Percentiles rank a stretch among this genome's conserved stretches.
phyloP scores from a whole-genome alignment of 192 early-diverging fungal species.

The Phycomyces nitens region DNA sequence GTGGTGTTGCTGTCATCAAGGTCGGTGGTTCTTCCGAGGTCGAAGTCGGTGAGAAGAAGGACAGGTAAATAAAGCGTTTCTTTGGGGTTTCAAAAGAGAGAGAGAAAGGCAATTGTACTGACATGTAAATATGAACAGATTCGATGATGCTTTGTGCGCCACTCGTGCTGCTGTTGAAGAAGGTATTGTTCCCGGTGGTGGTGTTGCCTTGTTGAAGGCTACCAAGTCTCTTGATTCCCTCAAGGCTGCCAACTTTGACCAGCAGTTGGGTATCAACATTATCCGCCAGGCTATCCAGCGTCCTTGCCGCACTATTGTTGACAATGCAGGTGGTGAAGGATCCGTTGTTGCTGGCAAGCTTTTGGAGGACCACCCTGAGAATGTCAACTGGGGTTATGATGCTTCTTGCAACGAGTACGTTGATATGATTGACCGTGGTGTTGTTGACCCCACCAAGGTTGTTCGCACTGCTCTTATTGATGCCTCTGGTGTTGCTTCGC shows the following conservation, averaged over 20 bases:
- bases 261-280: conserved; percentile 96
- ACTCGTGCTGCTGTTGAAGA: conserved; percentile 99
- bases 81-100: too few species aligned
- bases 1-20: conserved; percentile 99
- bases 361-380: conserved; percentile 68
- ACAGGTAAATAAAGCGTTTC: conserved; percentile 43
- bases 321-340: conserved; percentile 98
- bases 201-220: conserved; percentile 96
- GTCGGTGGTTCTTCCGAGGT: conserved; percentile 98
- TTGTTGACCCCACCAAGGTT: conserved; percentile 99
- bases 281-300: conserved; percentile 90
- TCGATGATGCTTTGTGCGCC: conserved; percentile 97
- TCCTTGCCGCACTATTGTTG: conserved; percentile 91
- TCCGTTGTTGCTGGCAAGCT: conserved; percentile 93
- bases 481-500: conserved; percentile 93
- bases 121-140: conserved; percentile 45
- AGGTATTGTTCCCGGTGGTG: conserved; percentile 99
- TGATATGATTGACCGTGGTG: conserved; percentile 96
- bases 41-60: conserved; percentile 99
- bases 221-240: conserved; percentile 74
- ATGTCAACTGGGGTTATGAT: conserved; percentile 95
- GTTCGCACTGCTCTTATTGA: conserved; percentile 97
- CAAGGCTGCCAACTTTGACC: conserved; percentile 98
- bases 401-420: conserved; percentile 88
- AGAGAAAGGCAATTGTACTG: too few species aligned